Base-by-base conservation (phyloP, 1,284 basidiomycete genomes). In the Fomitiporia mediterranea region DNA sequence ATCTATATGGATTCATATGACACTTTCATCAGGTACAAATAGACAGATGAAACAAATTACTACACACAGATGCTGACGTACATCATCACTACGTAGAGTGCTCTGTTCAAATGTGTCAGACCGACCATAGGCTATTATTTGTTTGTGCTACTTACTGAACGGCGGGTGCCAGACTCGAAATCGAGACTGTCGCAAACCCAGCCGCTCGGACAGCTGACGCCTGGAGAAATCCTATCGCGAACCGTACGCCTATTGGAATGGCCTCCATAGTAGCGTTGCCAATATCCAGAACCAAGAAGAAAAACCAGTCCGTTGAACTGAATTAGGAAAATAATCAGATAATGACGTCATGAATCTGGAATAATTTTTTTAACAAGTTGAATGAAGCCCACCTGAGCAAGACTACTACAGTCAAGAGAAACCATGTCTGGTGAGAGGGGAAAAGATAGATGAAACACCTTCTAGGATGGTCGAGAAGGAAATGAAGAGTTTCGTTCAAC, bases 381-480 rank as follows among this genome's bases (percentile, higher is more conserved):
- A 46, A 21, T 51, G 25, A 51, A 34, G 70, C 80, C 60, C 64
- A 91, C 87, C 84, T 93, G 32, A 98, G 74, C 3, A 75, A 66
- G 7, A 89, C 40, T 0, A 89, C 69, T 42, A 97, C 64, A 1
- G 81, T 79, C 0, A 93, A 62, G 13, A 98, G 80, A 64, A 95
- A 92, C 92, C 94, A 96, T 1, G 95, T 98, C 68, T 98, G 94
- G 62, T 94, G 91, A 0, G 92, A 87, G 0, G 96, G 96, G 66
- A 99, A 98, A 5, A 99, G 81, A 69, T 97, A 95, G 40, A 96
- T 84, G 67, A 93, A 98, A 72, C 96, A 94, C 61, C 95, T 82
- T 23, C 95, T 82, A n/a, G 96, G 96, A 66, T 98, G 96, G 67
- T 98, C 94, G 17, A 99, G 80, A 4, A 99, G 77, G 69, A 99